phyloP scores from a whole-genome alignment of 805 yeast species.

The Kregervanrija fluxuum region DNA sequence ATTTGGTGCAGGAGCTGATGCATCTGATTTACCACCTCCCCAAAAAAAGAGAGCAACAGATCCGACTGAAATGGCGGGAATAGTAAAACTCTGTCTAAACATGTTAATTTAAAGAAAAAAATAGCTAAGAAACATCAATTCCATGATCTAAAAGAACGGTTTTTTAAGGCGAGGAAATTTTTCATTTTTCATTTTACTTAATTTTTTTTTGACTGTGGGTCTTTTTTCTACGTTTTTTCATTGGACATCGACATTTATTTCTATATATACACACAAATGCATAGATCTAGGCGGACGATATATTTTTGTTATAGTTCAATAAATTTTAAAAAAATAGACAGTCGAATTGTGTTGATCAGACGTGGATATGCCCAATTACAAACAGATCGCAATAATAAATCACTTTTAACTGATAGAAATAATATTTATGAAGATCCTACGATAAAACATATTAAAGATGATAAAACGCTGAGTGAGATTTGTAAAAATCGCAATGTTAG shows the following conservation, averaged over 20 bases:
- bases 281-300: too few species aligned
- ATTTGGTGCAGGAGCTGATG: constrained; percentile 14
- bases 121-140: neutral
- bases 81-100: constrained; percentile 10
- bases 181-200: neutral
- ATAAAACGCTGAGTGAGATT: too few species aligned
- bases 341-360: too few species aligned
- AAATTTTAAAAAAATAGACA: too few species aligned
- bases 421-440: too few species aligned
- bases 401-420: too few species aligned
- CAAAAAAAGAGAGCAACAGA: constrained; percentile 23
- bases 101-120: neutral
- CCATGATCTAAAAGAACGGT: neutral
- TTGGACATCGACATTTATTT: neutral
- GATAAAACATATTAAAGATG: too few species aligned
- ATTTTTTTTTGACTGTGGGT: neutral
- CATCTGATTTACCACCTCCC: constrained; percentile 19
- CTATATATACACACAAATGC: neutral
- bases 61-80: constrained; percentile 17
- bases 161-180: neutral
- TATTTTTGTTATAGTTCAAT: too few species aligned
- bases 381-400: too few species aligned
- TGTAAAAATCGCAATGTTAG: too few species aligned
- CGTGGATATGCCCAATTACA: too few species aligned
- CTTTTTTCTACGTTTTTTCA: neutral